Evolutionary conservation across 1,284 basidiomycete species (phyloP), one percentile per base, ranked within the genome.

Genomic region (Ceratobasidium theobromae): DNA sequence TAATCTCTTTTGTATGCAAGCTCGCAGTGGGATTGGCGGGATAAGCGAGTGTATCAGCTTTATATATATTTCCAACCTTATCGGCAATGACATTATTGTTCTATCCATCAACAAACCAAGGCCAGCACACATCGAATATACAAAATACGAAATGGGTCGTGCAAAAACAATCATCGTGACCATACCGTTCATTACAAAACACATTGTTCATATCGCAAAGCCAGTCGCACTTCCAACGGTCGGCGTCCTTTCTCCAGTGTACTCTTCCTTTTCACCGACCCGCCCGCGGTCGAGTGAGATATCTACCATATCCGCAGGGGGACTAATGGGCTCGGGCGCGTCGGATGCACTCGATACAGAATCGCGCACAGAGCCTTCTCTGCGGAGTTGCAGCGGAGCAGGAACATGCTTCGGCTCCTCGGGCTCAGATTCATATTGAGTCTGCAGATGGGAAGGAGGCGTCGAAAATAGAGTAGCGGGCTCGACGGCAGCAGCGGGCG

Each of bases 301-400:
- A 16, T 60, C 55, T 5, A 60, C 55, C 41, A 60, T 23, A 11
- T 60, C 55, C 16, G 55, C 55, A 43, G 55, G 55, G 5, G 55
- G 55, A 45, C 55, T 60, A 9, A 60, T 25, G 3, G 55, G 55
- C 32, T 60, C 55, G 25, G 23, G 28, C 14, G 27, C 55, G 23
- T 60, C 55, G 27, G 55, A 48, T 8, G 55, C 55, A 25, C 43
- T 60, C 30, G 55, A 60, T n/a, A 60, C 55, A 16, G 55, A 60
- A 16, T 60, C 55, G 21, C 55, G 43, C 21, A 48, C 43, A 9
- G 55, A 60, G 4, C 43, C 45, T 8, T 21, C n/a, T 12, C 54
- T 21, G 27, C 41, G 40, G 40, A 41, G 43, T 16, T 30, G 41
- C 43, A 60, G 23, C 11, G 55, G 55, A 3, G 55, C 28, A 9